Evolutionary conservation across 129 eudicot species (phyloP).

Genomic region (Helianthus tuberosus): DNA sequence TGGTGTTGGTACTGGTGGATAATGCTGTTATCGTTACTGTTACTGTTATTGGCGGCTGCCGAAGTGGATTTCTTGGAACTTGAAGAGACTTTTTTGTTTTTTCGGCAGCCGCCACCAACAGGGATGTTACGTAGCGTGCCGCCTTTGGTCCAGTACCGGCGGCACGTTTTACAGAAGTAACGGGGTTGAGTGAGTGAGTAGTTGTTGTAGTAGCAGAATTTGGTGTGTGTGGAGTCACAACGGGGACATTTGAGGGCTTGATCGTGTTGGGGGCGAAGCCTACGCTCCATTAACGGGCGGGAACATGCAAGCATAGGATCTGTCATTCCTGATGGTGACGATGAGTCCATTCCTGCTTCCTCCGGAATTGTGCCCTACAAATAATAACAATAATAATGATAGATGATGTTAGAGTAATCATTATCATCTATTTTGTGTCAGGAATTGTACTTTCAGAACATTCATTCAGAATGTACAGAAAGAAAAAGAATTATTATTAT

Average conservation of each 20-base stretch:
- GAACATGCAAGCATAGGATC: constrained; percentile 68
- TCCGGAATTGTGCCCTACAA: constrained; percentile 71
- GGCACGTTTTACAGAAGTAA: constrained; percentile 91
- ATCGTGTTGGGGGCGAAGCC: constrained; percentile 83
- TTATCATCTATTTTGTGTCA: constrained; percentile 33
- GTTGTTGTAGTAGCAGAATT: constrained; percentile 97
- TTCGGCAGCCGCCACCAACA: constrained; percentile 95
- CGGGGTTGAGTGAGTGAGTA: constrained; percentile 94
- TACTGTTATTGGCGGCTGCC: background rate
- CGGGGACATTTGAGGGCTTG: constrained; percentile 89
- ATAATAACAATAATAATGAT: background rate
- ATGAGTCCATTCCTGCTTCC: constrained; percentile 62
- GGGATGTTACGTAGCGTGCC: constrained; percentile 96
- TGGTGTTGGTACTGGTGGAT: background rate
- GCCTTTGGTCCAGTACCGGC: constrained; percentile 96
- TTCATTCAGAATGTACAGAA: constrained; percentile 22
- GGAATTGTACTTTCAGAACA: constrained; percentile 35
- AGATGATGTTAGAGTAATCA: background rate
- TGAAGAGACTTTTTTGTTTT: constrained; percentile 64
- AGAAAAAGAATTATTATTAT: background rate
- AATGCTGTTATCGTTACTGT: background rate
- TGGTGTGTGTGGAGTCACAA: constrained; percentile 92
- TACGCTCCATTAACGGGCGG: constrained; percentile 70
- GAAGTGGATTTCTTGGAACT: constrained; percentile 48
- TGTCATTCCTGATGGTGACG: constrained; percentile 70